Conservation (phyloP, 441 rosid genomes). For the Gossypium aridum region DNA sequence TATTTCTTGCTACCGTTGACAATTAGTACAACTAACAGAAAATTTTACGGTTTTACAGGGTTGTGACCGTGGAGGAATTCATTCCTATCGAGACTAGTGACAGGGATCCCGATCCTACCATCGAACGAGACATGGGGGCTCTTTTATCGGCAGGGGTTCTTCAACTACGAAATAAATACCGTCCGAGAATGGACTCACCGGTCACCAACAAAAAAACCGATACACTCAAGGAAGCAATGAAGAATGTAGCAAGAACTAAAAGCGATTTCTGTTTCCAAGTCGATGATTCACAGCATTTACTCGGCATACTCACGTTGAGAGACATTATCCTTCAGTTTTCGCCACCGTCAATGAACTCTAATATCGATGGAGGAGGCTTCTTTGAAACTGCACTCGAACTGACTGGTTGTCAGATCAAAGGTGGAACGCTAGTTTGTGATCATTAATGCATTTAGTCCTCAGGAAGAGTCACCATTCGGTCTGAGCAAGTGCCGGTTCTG, state of each 20-base stretch:
- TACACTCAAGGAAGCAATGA: constrained; percentile 40
- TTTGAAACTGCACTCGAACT: constrained; percentile 39
- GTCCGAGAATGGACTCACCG: constrained; percentile 33
- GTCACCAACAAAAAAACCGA: constrained; percentile 23
- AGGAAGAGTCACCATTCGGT: constrained; percentile 24
- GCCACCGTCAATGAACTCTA: constrained; percentile 32
- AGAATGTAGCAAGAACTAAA: constrained; percentile 22
- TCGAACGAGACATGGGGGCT: constrained; percentile 21
- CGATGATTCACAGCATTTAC: constrained; percentile 12
- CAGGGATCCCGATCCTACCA: constrained; percentile 14
- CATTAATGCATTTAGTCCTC: constrained; percentile 7
- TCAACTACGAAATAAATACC: constrained; percentile 17
- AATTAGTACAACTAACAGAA: not conserved
- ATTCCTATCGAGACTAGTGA: constrained; percentile 23
- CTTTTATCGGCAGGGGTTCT: constrained; percentile 30
- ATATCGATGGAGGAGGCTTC: constrained; percentile 32
- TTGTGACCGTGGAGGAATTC: constrained; percentile 6
- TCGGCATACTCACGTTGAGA: constrained; percentile 27
- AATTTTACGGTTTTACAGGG: not conserved
- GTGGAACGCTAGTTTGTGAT: constrained; percentile 28
- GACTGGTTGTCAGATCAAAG: constrained; percentile 29
- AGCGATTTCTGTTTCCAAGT: constrained; percentile 23
- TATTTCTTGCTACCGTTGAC: not conserved
- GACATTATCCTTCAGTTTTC: constrained; percentile 37
- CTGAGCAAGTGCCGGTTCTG: constrained; percentile 8